A percentile compares a stretch with the other conserved stretches of the same genome.
phyloP scores from a whole-genome alignment of 2,329 filamentous ascomycete genomes.

The Chrysoporthe puriensis region DNA sequence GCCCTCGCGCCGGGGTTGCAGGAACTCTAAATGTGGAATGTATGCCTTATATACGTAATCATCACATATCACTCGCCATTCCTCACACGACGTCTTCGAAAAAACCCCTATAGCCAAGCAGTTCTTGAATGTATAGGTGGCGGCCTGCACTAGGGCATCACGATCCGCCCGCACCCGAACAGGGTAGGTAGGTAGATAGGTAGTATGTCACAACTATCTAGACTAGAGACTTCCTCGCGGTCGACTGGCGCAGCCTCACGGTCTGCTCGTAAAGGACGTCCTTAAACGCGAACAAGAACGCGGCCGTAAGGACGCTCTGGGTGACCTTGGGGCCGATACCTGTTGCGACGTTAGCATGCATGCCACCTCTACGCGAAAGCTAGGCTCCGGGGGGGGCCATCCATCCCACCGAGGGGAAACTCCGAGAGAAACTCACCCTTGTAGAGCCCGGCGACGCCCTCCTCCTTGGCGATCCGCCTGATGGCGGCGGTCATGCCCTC shows the following conservation, averaged over 20 bases:
- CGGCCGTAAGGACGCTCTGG: conserved; percentile 94
- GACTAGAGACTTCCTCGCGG: conserved; percentile 43
- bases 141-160: not conserved
- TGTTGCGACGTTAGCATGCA: conserved; percentile 40
- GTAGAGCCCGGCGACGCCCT: conserved; percentile 91
- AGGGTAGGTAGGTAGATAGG: not conserved
- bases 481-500: conserved; percentile 81
- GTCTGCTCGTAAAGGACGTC: conserved; percentile 90
- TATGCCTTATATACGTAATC: not conserved
- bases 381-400: too few species aligned
- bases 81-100: not conserved
- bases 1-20: not conserved
- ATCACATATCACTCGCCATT: not conserved
- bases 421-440: conserved; percentile 67
- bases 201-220: not conserved
- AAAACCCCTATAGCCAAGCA: too few species aligned
- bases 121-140: not conserved
- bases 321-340: conserved; percentile 96
- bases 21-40: not conserved
- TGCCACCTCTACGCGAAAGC: not conserved
- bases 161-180: not conserved
- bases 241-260: conserved; percentile 61
- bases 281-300: conserved; percentile 97
- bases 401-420: not conserved
- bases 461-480: conserved; percentile 78